Evolutionary conservation across 2,329 filamentous ascomycete species (phyloP).

Genomic region (Talaromyces piceae): DNA sequence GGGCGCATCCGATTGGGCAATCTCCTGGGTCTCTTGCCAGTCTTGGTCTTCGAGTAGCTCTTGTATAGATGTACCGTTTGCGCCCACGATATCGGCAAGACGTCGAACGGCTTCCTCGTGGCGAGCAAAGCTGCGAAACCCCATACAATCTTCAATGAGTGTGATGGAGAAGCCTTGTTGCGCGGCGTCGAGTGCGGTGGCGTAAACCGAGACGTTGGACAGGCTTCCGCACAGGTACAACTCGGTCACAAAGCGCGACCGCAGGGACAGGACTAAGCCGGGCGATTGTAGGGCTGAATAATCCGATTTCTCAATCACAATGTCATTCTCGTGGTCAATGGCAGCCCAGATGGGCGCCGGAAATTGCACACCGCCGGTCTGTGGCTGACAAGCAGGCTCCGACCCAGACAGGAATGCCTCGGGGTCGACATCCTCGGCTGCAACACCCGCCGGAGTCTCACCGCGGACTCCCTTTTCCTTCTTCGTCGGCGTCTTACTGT

Average conservation of each 20-base stretch:
- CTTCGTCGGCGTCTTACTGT: conserved; percentile 12
- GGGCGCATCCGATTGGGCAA: conserved; percentile 15
- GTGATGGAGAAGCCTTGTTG: conserved; percentile 82
- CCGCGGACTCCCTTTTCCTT: conserved; percentile 3
- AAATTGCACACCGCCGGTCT: conserved; percentile 42
- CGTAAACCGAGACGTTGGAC: conserved; percentile 81
- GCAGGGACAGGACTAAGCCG: conserved; percentile 64
- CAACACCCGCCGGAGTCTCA: not conserved
- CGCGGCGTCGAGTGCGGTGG: conserved; percentile 84
- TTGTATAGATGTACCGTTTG: conserved; percentile 53
- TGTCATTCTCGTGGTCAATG: conserved; percentile 46
- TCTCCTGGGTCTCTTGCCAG: conserved; percentile 34
- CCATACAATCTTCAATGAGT: conserved; percentile 80
- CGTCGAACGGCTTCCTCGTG: conserved; percentile 64
- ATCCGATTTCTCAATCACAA: conserved; percentile 60
- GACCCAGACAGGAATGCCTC: conserved; percentile 37
- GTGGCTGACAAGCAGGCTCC: conserved; percentile 33
- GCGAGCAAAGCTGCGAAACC: conserved; percentile 62
- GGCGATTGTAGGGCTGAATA: conserved; percentile 83
- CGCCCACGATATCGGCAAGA: conserved; percentile 68
- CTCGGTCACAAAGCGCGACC: conserved; percentile 82
- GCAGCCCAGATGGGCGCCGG: conserved; percentile 42
- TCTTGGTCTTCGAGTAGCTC: conserved; percentile 50
- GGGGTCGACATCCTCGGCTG: conserved; percentile 19
- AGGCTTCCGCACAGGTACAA: conserved; percentile 82